phyloP scores from a whole-genome alignment of 805 yeast species.

The Saccharomycopsis selenospora region DNA sequence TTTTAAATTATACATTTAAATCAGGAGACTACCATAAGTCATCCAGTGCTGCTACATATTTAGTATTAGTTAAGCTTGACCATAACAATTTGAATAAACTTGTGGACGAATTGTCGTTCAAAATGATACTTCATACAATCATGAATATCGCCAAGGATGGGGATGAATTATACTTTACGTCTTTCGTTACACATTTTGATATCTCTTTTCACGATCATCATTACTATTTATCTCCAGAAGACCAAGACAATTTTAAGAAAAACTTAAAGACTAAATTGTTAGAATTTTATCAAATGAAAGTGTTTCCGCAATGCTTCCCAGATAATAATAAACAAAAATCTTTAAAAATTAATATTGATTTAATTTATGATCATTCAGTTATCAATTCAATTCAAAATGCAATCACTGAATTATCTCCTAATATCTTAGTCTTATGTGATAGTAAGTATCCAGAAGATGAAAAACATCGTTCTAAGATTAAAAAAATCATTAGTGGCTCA shows the following conservation, averaged over 20 bases:
- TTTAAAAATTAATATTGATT: constrained; percentile 10
- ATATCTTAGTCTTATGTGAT: constrained; percentile 7
- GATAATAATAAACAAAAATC: background rate
- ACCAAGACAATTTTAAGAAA: background rate
- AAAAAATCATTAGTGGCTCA: background rate
- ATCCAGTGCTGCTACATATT: constrained; percentile 6
- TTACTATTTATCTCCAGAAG: constrained; percentile 9
- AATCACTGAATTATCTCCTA: constrained; percentile 15
- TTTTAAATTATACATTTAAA: constrained; percentile 12
- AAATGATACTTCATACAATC: constrained; percentile 10
- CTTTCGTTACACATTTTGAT: constrained; percentile 12
- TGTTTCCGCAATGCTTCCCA: background rate
- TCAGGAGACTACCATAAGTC: constrained; percentile 8
- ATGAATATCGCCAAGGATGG: constrained; percentile 10
- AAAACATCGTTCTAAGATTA: background rate
- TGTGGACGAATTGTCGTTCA: constrained; percentile 10
- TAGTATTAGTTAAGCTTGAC: constrained; percentile 5
- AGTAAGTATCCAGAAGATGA: constrained; percentile 9
- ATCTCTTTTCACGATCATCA: constrained; percentile 9
- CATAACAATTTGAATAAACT: background rate
- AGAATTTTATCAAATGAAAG: background rate
- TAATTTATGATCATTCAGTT: constrained; percentile 17
- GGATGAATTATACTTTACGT: constrained; percentile 14
- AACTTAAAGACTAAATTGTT: background rate
- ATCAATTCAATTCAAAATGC: constrained; percentile 9